Evolutionary conservation across 2,329 filamentous ascomycete species (phyloP), one percentile per base, ranked within the genome.

Genomic region (Madurella fahalii): DNA sequence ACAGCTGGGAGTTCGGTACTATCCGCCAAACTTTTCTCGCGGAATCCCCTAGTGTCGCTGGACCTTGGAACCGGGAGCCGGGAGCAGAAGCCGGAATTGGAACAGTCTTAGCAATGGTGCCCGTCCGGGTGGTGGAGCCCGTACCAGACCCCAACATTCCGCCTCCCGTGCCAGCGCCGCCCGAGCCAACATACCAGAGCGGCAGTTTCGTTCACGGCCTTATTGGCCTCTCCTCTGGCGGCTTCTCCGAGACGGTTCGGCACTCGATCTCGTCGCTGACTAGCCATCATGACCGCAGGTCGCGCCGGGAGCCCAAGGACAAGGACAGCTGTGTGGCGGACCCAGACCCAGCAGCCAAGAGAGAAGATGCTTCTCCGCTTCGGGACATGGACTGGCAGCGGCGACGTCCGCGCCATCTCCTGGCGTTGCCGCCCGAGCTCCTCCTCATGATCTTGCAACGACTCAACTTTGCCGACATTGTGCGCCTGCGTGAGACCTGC

Each of bases 401-500:
- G 12, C 51, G 47, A 4, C 32, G 39, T 9, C 52, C 47, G 2
- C 58, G 47, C 16, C 50, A 57, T 39, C 57, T 77, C 4, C 60
- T 74, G 37, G 64, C 64, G 25, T 66, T 77, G 0, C 74, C 75
- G 4, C 63, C 64, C 8, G 75, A 77, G 61, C 59, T 78, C 5
- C 72, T 75, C 50, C 63, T 75, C 42, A 63, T 71, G 60, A 68
- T 77, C 40, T 60, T 76, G n/a, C 58, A 63, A 18, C 61, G 71
- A 18, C 71, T 77, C 49, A 67, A 67, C 52, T 75, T 77, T 52
- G 73, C 71, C 40, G 71, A 76, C 58, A 67, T 77, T 16, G 69
- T 75, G 58, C 67, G 68, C 15, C 64, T 77, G 15, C 71, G 75
- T 11, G 67, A 69, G 25, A 75, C 74, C 9, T 75, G 70, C 60